Base-by-base conservation (phyloP, 306 rosid genomes). In the Cucurbita ficifolia region DNA sequence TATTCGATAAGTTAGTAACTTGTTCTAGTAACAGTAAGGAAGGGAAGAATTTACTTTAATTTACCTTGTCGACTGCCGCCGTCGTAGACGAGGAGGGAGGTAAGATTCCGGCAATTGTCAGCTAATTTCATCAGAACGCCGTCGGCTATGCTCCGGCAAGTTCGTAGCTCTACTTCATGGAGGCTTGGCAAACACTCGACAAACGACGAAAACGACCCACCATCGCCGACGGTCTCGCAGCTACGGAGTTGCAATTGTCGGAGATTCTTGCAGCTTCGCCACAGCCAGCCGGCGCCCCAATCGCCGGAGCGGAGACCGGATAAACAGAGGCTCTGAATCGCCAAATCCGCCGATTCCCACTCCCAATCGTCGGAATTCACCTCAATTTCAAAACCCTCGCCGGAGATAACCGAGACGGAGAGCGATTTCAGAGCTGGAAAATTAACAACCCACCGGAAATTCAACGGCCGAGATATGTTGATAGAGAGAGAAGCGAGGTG, bases 71-170 rank as follows among this genome's bases (percentile, higher is more conserved):
- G 81, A 80, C 96, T 90, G 6, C 97, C 96, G 36, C 98, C 98
- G 54, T 94, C 98, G 70, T 94, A 86, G 62, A 94, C 82, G 80
- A 89, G 63, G 1, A 94, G 86, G 2, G 97, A 89, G 48, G 39
- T 74, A 38, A 94, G 77, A 19, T 85, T 84, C 17, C 33, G 22
- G 14, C 81, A 89, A 80, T 89, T 82, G 55, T 89, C 89, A 0
- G 84, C 79, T 39, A 90, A 72, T 65, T 83, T 87, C n/a, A 84
- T 35, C 2, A 94, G 85, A 65, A 94, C 84, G 36, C 59, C 84
- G 53, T 94, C 94, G 52, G 88, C 85, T 21, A 90, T 81, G n/a
- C 80, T 88, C 77, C 98, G 88, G 54, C 98, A 90, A 58, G 92
- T 90, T 74, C 88, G 75, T 17, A 94, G 85, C 82, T 94, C 97